Base-by-base conservation (phyloP, 177 flowering plant genomes). In the Vitis hybrid region DNA sequence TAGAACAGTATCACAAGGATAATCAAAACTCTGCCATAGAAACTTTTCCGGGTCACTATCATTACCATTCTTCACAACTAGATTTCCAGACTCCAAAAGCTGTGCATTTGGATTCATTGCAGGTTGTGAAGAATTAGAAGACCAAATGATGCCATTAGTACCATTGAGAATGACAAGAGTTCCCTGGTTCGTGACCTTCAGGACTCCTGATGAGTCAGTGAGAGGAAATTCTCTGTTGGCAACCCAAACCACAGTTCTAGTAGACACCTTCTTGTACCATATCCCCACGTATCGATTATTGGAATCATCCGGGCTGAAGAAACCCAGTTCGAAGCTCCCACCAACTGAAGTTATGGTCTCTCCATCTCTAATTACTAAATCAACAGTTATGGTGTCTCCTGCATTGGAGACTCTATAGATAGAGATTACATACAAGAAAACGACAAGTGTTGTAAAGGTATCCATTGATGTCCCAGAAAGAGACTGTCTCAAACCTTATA, bases 1-100 rank as follows among this genome's bases (percentile, higher is more conserved):
- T 21, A 80, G 10, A 6, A 52, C 12, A 2, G 77, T 76, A 52
- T 74, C 71, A 6, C 60, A n/a, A 8, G 79, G 75, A 48, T 74
- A 66, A 63, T 80, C 74, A 45, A 77, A 80, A 26, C 83, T 74
- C 67, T 77, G 83, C 83, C 83, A 80, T 4, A 59, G 10, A 48
- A 40, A 64, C 32, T 26, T 51, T 7, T 30, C 59, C 10, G 13
- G 3, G 23, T 10, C 57, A 21, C 11, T 30, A 18, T 58, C 60
- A 21, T 64, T 49, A 26, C 8, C 66, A 19, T 73, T 67, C 15
- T 21, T 26, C 1, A 79, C 4, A 6, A 75, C 72, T 13, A 79
- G 70, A 34, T 79, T 79, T 12, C 80, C 75, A 3, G 76, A 10
- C 54, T 79, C 75, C 12, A 70, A 55, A 3, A 79, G 70, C 65